Evolutionary conservation across 768 basidiomycete species (phyloP).

Genomic region (Gloeopeniophorella convolvens): DNA sequence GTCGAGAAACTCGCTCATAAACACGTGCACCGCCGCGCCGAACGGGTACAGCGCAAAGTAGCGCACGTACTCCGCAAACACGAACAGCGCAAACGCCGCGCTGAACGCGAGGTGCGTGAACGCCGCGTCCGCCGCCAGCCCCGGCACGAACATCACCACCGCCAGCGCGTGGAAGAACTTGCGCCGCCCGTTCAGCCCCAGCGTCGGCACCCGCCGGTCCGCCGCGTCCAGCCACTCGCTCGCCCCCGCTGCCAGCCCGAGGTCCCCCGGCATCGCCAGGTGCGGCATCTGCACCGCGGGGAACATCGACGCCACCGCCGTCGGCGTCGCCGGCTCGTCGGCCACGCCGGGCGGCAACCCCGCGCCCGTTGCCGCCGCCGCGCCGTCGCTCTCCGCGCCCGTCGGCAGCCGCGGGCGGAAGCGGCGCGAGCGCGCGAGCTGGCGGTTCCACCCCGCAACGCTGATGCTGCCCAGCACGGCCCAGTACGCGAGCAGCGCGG

Average conservation of each 20-base stretch:
- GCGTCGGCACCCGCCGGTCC: conserved; percentile 83
- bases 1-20: conserved; percentile 97
- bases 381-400: neutral
- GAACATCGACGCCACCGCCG: conserved; percentile 16
- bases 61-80: conserved; percentile 94
- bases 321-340: conserved; percentile 15
- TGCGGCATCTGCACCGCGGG: conserved; percentile 40
- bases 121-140: conserved; percentile 88
- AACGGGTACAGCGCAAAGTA: conserved; percentile 99
- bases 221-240: conserved; percentile 72
- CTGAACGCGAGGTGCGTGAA: conserved; percentile 95
- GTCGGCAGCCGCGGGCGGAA: conserved; percentile 43
- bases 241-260: conserved; percentile 48
- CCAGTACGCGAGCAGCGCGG: conserved; percentile 82
- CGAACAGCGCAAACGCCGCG: conserved; percentile 90
- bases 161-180: conserved; percentile 97
- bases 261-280: conserved; percentile 36
- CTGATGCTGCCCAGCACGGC: conserved; percentile 69
- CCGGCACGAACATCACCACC: conserved; percentile 94
- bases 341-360: too few species aligned
- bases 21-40: conserved; percentile 86
- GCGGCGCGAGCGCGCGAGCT: conserved; percentile 70
- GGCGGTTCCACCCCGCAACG: conserved; percentile 92
- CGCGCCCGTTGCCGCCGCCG: neutral
- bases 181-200: conserved; percentile 84